Evolutionary conservation across 2,329 filamentous ascomycete species (phyloP).

Genomic region (Pseudogymnoascus destructans): DNA sequence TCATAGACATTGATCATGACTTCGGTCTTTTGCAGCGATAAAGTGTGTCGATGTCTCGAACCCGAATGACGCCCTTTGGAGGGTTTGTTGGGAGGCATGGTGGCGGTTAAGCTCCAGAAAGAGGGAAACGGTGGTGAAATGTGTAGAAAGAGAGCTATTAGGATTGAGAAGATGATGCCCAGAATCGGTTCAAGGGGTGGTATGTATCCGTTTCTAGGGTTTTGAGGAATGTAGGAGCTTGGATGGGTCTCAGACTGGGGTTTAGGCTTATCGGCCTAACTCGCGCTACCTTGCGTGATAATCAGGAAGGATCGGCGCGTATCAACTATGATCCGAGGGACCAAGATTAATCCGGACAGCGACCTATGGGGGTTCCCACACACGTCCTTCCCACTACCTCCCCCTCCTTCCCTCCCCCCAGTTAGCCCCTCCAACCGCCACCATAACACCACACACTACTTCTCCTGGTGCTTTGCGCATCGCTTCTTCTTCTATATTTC

Average conservation of each 20-base stretch:
- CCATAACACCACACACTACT: slow-evolving; percentile 14
- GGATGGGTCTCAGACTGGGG: not conserved
- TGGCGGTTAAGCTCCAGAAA: not conserved
- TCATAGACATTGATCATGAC: slow-evolving; percentile 69
- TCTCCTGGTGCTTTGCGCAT: slow-evolving; percentile 27
- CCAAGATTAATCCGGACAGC: not conserved
- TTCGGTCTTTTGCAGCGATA: slow-evolving; percentile 60
- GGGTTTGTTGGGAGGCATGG: slow-evolving; percentile 4
- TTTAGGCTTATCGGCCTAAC: not conserved
- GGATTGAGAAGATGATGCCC: not conserved
- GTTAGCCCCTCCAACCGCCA: slow-evolving; percentile 15
- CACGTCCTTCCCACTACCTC: slow-evolving; percentile 17
- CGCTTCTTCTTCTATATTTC: slow-evolving; percentile 35
- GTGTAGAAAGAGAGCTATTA: not conserved
- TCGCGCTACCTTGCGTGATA: not conserved
- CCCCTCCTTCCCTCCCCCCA: slow-evolving; percentile 14
- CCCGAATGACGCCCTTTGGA: not conserved
- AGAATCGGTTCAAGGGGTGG: not conserved
- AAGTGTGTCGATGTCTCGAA: slow-evolving; percentile 44
- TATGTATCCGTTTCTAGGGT: not conserved
- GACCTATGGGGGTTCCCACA: not conserved
- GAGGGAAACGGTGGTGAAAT: not conserved
- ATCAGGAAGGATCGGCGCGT: not conserved
- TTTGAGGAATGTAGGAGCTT: not conserved
- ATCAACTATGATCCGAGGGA: not conserved